A percentile compares a stretch with the other conserved stretches of the same genome.
Evolutionary conservation across 2,329 filamentous ascomycete species (phyloP).

Genomic region (Pestalotiopsis sp.): DNA sequence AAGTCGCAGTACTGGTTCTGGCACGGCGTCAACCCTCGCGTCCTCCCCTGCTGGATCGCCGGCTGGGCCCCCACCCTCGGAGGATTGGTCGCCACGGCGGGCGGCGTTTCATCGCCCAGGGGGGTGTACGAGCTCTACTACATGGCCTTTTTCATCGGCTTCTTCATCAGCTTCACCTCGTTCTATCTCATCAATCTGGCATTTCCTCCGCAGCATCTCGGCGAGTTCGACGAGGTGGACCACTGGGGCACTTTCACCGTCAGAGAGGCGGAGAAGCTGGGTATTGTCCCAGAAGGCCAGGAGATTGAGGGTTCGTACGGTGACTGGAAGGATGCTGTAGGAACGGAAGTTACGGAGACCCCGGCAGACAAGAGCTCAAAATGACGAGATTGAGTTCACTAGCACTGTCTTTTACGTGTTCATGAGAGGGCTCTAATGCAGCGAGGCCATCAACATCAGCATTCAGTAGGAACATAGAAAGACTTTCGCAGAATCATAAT

Average conservation of each 20-base stretch:
- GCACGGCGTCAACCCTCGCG: conserved; percentile 41
- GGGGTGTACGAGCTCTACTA: conserved; percentile 16
- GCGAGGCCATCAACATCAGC: too few species aligned
- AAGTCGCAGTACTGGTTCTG: conserved; percentile 41
- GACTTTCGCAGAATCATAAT: too few species aligned
- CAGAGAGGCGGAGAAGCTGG: conserved; percentile 13
- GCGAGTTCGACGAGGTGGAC: conserved; percentile 14
- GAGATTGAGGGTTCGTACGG: background rate
- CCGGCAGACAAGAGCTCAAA: background rate
- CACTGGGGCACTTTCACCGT: conserved; percentile 14
- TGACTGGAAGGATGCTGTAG: background rate
- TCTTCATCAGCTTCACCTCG: conserved; percentile 14
- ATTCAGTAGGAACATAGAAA: too few species aligned
- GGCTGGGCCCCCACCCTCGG: conserved; percentile 45
- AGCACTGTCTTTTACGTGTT: too few species aligned
- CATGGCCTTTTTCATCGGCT: conserved; percentile 18
- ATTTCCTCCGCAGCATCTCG: conserved; percentile 6
- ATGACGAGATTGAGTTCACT: background rate
- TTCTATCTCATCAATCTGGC: conserved; percentile 14
- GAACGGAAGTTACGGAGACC: background rate
- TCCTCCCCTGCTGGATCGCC: conserved; percentile 40
- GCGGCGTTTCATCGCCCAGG: conserved; percentile 21
- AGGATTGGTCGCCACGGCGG: conserved; percentile 36
- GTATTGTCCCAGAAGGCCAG: conserved; percentile 4
- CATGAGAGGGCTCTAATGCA: too few species aligned